A percentile compares a stretch with the other conserved stretches of the same genome.
These are phyloP conservation scores for Kurtzmaniella natalensis DNA, from an alignment of 1,139 yeast species.

Conservation along the genomic window DNA sequence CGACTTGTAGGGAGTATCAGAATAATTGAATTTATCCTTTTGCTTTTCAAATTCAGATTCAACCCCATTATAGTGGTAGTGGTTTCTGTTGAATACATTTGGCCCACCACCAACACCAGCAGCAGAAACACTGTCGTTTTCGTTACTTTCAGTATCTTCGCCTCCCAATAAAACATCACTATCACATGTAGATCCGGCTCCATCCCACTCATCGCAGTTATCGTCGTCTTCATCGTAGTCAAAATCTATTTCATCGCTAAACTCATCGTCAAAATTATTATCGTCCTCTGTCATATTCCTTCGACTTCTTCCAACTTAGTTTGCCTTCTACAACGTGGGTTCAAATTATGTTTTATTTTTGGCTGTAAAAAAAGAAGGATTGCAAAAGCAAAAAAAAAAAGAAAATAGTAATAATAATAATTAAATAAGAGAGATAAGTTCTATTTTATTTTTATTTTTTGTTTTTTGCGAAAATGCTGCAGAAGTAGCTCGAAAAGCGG, in stretches of 20 bases:
- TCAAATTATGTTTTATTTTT: too few species aligned
- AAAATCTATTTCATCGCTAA: slow-evolving; percentile 14
- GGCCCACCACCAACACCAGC: slow-evolving; percentile 11
- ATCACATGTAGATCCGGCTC: slow-evolving; percentile 11
- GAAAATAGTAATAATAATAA: too few species aligned
- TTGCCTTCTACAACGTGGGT: too few species aligned
- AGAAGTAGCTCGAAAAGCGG: too few species aligned
- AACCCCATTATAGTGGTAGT: background rate
- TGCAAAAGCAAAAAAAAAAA: too few species aligned
- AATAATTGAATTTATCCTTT: background rate
- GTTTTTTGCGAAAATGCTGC: too few species aligned
- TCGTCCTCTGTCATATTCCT: background rate
- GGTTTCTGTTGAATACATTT: too few species aligned
- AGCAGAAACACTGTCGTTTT: background rate
- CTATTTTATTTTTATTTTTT: too few species aligned
- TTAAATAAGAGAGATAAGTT: too few species aligned
- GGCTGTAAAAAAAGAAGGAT: too few species aligned
- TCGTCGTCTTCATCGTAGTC: slow-evolving; percentile 23
- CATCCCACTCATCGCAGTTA: slow-evolving; percentile 14
- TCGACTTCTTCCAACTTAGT: too few species aligned
- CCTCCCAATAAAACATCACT: slow-evolving; percentile 4
- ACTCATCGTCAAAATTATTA: slow-evolving; percentile 1
- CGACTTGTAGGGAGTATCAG: slow-evolving; percentile 11
- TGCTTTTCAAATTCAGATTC: too few species aligned
- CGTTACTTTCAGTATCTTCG: slow-evolving; percentile 2